Conservation (phyloP, 192 early-diverging fungal species). For the Chytriomyces sp. region DNA sequence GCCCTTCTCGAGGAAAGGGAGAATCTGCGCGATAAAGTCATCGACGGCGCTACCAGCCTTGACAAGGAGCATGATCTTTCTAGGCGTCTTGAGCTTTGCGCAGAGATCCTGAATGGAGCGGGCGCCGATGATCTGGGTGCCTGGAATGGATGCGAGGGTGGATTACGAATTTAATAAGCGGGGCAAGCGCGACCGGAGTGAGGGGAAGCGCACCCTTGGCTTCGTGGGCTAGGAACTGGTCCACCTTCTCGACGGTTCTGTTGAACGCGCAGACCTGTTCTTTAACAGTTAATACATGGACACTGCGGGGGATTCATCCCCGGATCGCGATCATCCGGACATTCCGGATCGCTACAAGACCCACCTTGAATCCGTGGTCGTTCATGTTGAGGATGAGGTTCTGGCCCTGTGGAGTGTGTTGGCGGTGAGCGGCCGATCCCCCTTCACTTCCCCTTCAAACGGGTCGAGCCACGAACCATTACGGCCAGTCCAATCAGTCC, state of each 20-base stretch:
- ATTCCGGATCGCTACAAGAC: neutral
- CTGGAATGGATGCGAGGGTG: constrained; percentile 42
- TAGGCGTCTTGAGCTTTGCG: constrained; percentile 88
- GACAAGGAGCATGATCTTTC: constrained; percentile 98
- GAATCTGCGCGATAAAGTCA: constrained; percentile 88
- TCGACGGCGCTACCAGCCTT: constrained; percentile 96
- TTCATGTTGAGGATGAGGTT: constrained; percentile 99
- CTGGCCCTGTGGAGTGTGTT: constrained; percentile 74
- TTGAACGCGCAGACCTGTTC: constrained; percentile 88
- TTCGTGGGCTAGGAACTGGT: constrained; percentile 92
- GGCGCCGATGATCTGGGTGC: constrained; percentile 91
- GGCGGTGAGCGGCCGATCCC: too few relatives aligned
- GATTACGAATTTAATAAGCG: neutral
- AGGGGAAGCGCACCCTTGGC: constrained; percentile 77
- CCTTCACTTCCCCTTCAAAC: too few relatives aligned
- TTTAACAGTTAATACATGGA: neutral
- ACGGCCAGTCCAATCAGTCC: constrained; percentile 99
- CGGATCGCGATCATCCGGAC: neutral
- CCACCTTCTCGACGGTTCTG: constrained; percentile 92
- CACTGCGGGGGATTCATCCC: neutral
- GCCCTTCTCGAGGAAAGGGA: constrained; percentile 81
- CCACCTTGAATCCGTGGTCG: constrained; percentile 85
- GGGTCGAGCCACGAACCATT: constrained; percentile 73
- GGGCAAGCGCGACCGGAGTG: neutral
- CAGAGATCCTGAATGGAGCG: constrained; percentile 93